These are phyloP conservation scores for Bonia amplexicaulis DNA, from an alignment of 176 grass and related monocot species.

Conservation along the genomic window DNA sequence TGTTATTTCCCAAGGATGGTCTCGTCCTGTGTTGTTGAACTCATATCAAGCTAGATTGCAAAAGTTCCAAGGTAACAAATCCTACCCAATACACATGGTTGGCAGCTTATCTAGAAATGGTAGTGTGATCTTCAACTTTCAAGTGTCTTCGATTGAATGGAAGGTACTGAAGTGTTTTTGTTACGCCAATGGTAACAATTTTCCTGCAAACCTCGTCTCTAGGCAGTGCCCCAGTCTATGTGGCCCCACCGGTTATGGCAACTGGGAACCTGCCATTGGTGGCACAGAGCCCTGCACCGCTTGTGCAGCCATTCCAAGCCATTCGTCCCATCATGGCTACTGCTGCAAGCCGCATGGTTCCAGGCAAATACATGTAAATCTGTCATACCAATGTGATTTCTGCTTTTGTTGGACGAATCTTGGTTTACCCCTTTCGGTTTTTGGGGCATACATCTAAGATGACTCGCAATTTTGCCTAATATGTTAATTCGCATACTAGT, in stretches of 20 bases:
- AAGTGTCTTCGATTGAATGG: background rate
- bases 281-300: constrained; percentile 38
- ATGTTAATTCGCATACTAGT: constrained; percentile 41
- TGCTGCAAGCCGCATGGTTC: constrained; percentile 38
- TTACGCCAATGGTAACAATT: background rate
- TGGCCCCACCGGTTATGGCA: constrained; percentile 40
- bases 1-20: constrained; percentile 50
- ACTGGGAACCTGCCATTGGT: constrained; percentile 51
- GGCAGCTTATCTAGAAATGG: background rate
- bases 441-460: constrained; percentile 39
- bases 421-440: constrained; percentile 23
- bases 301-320: constrained; percentile 48
- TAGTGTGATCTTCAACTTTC: background rate
- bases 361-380: constrained; percentile 54
- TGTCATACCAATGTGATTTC: constrained; percentile 25
- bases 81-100: background rate
- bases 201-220: constrained; percentile 1
- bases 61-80: constrained; percentile 66
- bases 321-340: constrained; percentile 53
- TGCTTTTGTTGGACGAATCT: constrained; percentile 39
- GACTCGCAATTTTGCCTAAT: constrained; percentile 46
- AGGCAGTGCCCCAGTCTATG: constrained; percentile 33
- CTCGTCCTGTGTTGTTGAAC: constrained; percentile 44
- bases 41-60: constrained; percentile 54
- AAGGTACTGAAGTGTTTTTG: background rate